Conservation (phyloP, 345 rosid species). For the Acer saccharum region DNA sequence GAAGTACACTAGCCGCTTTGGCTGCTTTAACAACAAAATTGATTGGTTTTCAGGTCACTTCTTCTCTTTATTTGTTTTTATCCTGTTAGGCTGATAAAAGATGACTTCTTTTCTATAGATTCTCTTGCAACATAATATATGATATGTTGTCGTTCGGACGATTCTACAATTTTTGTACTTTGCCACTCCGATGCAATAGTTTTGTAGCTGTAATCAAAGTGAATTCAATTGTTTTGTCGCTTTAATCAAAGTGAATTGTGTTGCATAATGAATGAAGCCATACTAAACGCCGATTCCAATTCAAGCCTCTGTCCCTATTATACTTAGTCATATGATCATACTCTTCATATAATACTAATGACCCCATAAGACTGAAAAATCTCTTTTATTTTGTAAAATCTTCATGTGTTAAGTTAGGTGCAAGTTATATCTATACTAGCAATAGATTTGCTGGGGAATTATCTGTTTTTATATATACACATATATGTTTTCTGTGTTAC, state of each 20-base stretch:
- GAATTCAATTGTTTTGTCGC: not conserved
- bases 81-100: not conserved
- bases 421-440: not conserved
- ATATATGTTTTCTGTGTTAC: constrained; percentile 1
- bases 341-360: not conserved
- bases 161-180: too few relatives aligned
- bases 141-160: not conserved
- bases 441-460: not conserved
- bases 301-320: too few relatives aligned
- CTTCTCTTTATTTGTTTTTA: too few relatives aligned
- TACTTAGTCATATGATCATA: not conserved
- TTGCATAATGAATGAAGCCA: constrained; percentile 17
- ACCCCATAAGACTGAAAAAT: not conserved
- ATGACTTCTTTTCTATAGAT: not conserved
- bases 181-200: not conserved
- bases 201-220: not conserved
- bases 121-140: not conserved
- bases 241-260: not conserved
- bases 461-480: not conserved
- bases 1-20: not conserved
- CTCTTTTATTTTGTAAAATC: not conserved
- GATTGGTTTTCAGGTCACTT: not conserved
- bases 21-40: not conserved
- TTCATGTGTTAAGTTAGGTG: not conserved
- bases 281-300: not conserved